phyloP scores from a whole-genome alignment of 305 asterid genomes.

The Coffea humblotiana region DNA sequence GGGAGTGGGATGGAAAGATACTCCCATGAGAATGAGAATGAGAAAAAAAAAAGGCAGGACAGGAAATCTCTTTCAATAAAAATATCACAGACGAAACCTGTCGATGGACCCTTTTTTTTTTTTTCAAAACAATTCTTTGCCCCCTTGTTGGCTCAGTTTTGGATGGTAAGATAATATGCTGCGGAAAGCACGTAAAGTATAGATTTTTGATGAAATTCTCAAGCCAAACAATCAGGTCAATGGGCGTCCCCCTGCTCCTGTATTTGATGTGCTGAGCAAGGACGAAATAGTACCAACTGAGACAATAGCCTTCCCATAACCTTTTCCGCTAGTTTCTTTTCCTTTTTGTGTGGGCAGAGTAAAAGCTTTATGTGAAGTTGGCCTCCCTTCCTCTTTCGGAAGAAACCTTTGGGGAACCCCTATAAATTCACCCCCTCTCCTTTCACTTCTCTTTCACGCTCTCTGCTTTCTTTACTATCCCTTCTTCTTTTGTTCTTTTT shows the following conservation, averaged over 20 bases:
- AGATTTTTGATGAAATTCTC: slow-evolving; percentile 14
- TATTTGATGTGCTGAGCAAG: not conserved
- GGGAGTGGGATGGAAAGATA: slow-evolving; percentile 29
- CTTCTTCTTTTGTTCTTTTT: not conserved
- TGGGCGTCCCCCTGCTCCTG: not conserved
- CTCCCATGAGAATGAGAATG: slow-evolving; percentile 1
- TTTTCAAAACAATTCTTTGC: too few species aligned
- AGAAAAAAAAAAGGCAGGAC: not conserved
- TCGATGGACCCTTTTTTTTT: slow-evolving; percentile 19
- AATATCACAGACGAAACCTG: slow-evolving; percentile 19
- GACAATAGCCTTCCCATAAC: not conserved
- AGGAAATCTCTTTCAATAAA: not conserved
- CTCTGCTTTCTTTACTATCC: slow-evolving; percentile 21
- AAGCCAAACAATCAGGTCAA: slow-evolving; percentile 19
- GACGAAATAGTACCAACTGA: not conserved
- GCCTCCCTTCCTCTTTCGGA: not conserved
- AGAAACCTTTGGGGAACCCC: slow-evolving; percentile 7
- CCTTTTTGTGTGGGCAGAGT: slow-evolving; percentile 23
- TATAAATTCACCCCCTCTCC: slow-evolving; percentile 60
- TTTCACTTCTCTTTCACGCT: slow-evolving; percentile 54
- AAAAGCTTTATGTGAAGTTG: slow-evolving; percentile 20
- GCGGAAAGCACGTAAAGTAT: slow-evolving; percentile 5
- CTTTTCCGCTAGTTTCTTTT: slow-evolving; percentile 4
- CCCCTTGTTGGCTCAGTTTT: slow-evolving; percentile 33
- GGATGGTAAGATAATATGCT: slow-evolving; percentile 22